Percentiles rank a stretch among this genome's conserved stretches.
These are phyloP conservation scores for Haematococcus sp. DNA, from an alignment of 139 green algal species.

Conservation along the genomic window DNA sequence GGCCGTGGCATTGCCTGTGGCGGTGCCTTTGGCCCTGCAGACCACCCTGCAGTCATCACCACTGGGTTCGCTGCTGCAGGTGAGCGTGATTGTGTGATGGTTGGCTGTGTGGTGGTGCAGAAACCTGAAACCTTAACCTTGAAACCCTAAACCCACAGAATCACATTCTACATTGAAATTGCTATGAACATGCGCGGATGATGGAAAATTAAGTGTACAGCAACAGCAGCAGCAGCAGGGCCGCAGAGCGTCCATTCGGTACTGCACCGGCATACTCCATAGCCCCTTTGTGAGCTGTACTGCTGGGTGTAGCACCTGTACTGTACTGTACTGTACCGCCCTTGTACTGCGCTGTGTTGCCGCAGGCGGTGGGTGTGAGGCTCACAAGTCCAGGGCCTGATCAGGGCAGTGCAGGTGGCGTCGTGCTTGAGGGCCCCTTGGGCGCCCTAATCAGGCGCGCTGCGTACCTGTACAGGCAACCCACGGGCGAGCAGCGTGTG, in stretches of 20 bases:
- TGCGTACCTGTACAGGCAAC: constrained; percentile 92
- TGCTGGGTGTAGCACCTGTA: neutral
- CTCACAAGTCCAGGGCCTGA: neutral
- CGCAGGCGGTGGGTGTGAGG: neutral
- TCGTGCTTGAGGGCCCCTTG: constrained; percentile 83
- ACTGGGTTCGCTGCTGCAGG: constrained; percentile 54
- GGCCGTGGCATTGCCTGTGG: constrained; percentile 73
- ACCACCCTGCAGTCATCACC: constrained; percentile 39
- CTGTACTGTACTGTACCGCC: neutral
- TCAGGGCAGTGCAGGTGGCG: constrained; percentile 11
- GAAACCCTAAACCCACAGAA: too few species aligned
- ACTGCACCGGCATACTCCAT: neutral
- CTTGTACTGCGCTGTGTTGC: neutral
- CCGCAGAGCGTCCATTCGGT: neutral
- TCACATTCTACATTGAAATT: too few species aligned
- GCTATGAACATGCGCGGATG: too few species aligned
- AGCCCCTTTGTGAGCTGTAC: too few species aligned
- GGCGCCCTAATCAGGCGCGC: constrained; percentile 67
- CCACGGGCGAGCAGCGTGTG: constrained; percentile 84
- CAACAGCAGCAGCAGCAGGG: neutral
- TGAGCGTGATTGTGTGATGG: constrained; percentile 36
- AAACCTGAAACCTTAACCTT: neutral
- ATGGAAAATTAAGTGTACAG: neutral
- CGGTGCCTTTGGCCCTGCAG: constrained; percentile 56
- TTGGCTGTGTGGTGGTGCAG: constrained; percentile 1